These are phyloP conservation scores for Colletotrichum orbiculare DNA, from an alignment of 2,329 filamentous ascomycete genomes.

Conservation along the genomic window DNA sequence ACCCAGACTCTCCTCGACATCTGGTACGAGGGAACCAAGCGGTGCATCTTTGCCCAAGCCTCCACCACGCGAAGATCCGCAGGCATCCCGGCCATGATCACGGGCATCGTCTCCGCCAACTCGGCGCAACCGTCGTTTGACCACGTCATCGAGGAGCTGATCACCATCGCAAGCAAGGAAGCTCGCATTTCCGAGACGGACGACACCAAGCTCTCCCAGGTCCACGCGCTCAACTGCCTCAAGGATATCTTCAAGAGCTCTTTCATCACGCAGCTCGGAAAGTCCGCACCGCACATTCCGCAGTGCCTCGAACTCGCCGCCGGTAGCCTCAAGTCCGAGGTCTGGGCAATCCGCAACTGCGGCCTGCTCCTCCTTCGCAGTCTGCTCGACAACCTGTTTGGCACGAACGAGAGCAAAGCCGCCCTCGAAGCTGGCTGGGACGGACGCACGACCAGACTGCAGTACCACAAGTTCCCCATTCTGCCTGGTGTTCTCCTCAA, in stretches of 20 bases:
- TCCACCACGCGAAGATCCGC: conserved; percentile 92
- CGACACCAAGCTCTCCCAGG: conserved; percentile 81
- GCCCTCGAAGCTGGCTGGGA: conserved; percentile 72
- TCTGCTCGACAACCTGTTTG: conserved; percentile 82
- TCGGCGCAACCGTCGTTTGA: conserved; percentile 69
- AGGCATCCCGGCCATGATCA: conserved; percentile 88
- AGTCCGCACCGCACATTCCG: conserved; percentile 79
- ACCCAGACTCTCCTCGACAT: conserved; percentile 62
- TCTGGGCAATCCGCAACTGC: conserved; percentile 96
- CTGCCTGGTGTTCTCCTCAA: conserved; percentile 72
- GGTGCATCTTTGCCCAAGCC: conserved; percentile 78
- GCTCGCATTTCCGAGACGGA: conserved; percentile 67
- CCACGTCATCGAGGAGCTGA: conserved; percentile 71
- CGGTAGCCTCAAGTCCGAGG: conserved; percentile 79
- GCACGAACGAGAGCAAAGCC: conserved; percentile 77
- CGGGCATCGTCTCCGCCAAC: conserved; percentile 80
- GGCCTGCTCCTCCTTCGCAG: conserved; percentile 89
- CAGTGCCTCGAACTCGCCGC: conserved; percentile 83
- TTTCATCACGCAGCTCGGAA: conserved; percentile 76
- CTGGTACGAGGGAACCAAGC: conserved; percentile 81
- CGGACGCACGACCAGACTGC: conserved; percentile 71
- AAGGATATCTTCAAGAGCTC: conserved; percentile 93
- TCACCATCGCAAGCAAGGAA: conserved; percentile 66
- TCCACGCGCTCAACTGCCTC: conserved; percentile 93
- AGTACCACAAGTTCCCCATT: conserved; percentile 76